phyloP scores from a whole-genome alignment of 164 flowering plant genomes.

The Magnolia sinica region DNA sequence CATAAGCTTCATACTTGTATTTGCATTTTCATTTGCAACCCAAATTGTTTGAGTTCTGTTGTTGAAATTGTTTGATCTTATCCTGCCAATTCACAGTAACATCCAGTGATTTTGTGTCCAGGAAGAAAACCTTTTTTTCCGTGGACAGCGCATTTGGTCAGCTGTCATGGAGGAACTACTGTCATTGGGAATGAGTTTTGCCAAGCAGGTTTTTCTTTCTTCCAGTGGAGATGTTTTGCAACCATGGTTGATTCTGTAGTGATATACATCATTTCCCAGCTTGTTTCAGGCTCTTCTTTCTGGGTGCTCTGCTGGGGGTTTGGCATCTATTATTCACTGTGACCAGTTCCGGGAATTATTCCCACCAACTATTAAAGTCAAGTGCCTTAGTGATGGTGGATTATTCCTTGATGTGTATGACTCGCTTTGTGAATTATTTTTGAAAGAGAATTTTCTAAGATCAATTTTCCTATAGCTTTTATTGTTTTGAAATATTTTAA shows the following conservation, averaged over 20 bases:
- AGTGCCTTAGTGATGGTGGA: slow-evolving; percentile 95
- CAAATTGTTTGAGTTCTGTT: neutral
- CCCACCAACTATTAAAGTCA: slow-evolving; percentile 62
- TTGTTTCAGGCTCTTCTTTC: slow-evolving; percentile 84
- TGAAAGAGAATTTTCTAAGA: neutral
- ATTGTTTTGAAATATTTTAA: no score
- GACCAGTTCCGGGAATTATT: slow-evolving; percentile 70
- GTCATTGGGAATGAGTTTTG: slow-evolving; percentile 79
- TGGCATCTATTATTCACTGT: slow-evolving; percentile 85
- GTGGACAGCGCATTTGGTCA: slow-evolving; percentile 80
- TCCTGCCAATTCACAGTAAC: neutral
- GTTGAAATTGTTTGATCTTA: neutral
- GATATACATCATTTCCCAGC: neutral
- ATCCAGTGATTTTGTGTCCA: slow-evolving; percentile 23
- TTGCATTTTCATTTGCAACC: neutral
- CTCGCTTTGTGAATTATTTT: neutral
- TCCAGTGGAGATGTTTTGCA: neutral
- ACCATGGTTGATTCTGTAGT: neutral
- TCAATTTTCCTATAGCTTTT: neutral
- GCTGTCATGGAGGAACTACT: slow-evolving; percentile 81
- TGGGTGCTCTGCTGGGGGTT: slow-evolving; percentile 98
- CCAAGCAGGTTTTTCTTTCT: slow-evolving; percentile 53
- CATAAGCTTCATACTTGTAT: neutral
- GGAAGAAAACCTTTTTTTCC: slow-evolving; percentile 57
- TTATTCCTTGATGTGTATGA: slow-evolving; percentile 81